Base-by-base conservation (phyloP, 257 asterid species). In the Linaria vulgaris region DNA sequence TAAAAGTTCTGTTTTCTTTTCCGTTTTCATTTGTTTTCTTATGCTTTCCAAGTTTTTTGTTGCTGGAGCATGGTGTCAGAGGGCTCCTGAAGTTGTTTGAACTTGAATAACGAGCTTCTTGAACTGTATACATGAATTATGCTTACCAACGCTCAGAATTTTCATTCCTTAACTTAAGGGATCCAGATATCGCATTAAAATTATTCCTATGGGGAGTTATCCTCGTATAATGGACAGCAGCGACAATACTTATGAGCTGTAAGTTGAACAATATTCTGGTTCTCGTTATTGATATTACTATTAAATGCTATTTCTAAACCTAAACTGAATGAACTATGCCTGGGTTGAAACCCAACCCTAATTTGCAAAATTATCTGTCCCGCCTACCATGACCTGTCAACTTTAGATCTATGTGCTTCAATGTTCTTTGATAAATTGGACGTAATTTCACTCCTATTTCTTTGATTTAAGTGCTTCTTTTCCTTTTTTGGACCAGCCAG, bases 171-270 rank as follows among this genome's bases (percentile, higher is more conserved):
- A 79, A 74, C 76, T 75, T 44, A 22, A 56, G 45, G 60, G 24
- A 56, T 62, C 65, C 76, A 88, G 97, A 79, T 92, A 90, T 73
- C 91, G 85, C 80, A 94, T 94, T 61, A 94, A 87, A 75, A 87
- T 90, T 70, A 78, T 85, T 73, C 99, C 99, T 1, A 87, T 94
- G 95, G 99, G 99, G 25, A 94, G 99, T 76, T 94, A 94, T 81
- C 97, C 99, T 71, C 96, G 97, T 70, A 85, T 94, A 73, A 80
- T 82, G 88, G 99, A 94, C 83, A 78, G 78, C 73, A 83, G 77
- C 79, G 84, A 88, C 85, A 87, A 79, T 71, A 82, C 92, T 23
- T 94, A 90, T 47, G 97, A 94, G 73, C 92, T 87, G 99, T 94
- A 84, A 87, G 96, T 79, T 53, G 52, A 46, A 68, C 8, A 64